Evolutionary conservation across 2,329 filamentous ascomycete species (phyloP), one percentile per base, ranked within the genome.

Genomic region (Diaporthe batatas): DNA sequence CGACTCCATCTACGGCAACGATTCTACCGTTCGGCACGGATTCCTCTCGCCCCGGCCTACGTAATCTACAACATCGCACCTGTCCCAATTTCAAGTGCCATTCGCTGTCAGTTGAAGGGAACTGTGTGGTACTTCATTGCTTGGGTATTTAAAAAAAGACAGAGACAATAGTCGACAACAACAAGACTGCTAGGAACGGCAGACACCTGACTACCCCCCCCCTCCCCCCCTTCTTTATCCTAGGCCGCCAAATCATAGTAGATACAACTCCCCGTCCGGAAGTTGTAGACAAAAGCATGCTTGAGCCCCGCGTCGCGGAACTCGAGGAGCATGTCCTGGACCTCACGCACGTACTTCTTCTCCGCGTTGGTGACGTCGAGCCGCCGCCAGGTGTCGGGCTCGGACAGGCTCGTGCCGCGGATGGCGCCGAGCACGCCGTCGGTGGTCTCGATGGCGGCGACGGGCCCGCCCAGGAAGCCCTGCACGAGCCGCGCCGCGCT

Each of bases 261-360:
- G 67, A 98, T 88, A 80, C 94, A 95, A 73, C 89, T 92, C 0
- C 93, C 93, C 12, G 94, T 97, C 73, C 95, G 87, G 78, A 97
- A 98, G 78, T 98, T 98, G 83, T 97, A 98, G 68, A 98, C 89
- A 82, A 97, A 97, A 14, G 94, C 93, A 80, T 95, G 93, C 59
- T 89, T 88, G 32, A 88, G 87, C 11, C 86, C 88, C 5, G 86
- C 80, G 75, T 85, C 85, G 82, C 80, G 90, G 90, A 85, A 96
- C 82, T 78, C 88, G 83, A 79, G 84, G 69, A 98, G 85, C 81
- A 96, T 86, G 74, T 94, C 92, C 79, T 96, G 93, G 54, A 98
- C 88, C 79, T 98, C 94, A 36, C 91, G 88, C 57, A 97, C 84
- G 79, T 98, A 98, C 79, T 93, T 92, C 77, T 93, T 90, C 82